A percentile compares a stretch with the other conserved stretches of the same genome.
Evolutionary conservation across 345 rosid species (phyloP).

Genomic region (Pseudoturritis turrita): DNA sequence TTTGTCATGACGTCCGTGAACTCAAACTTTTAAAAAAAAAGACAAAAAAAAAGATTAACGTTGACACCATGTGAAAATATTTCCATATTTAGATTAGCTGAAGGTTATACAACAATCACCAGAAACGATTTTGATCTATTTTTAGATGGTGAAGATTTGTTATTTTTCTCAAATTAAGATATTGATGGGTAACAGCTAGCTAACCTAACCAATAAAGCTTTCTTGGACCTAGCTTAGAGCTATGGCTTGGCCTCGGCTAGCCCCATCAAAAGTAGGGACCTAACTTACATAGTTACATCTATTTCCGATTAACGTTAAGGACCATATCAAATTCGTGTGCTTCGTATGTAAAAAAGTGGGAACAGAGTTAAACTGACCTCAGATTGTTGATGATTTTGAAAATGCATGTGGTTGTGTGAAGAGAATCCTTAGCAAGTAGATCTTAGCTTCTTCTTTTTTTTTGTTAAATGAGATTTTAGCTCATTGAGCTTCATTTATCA

Average conservation of each 20-base stretch:
- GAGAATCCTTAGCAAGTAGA: too few relatives aligned
- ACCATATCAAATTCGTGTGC: neutral
- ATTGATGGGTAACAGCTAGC: neutral
- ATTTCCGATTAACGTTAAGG: neutral
- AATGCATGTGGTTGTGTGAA: neutral
- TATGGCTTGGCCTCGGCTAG: neutral
- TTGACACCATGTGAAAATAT: slow-evolving; percentile 3
- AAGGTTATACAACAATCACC: neutral
- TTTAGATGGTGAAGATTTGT: neutral
- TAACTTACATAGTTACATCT: neutral
- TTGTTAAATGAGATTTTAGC: too few relatives aligned
- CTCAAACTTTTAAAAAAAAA: neutral
- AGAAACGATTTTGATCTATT: neutral
- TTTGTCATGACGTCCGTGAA: slow-evolving; percentile 16
- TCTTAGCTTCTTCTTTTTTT: too few relatives aligned
- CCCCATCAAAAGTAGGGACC: neutral
- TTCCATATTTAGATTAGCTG: slow-evolving; percentile 9
- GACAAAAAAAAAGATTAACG: neutral
- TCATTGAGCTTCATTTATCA: too few relatives aligned
- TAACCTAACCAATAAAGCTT: slow-evolving; percentile 7
- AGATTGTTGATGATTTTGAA: neutral
- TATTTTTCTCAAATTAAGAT: neutral
- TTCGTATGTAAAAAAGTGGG: neutral
- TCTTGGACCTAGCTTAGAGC: neutral
- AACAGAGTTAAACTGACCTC: neutral